phyloP scores from a whole-genome alignment of 257 asterid species.

The Linaria vulgaris region DNA sequence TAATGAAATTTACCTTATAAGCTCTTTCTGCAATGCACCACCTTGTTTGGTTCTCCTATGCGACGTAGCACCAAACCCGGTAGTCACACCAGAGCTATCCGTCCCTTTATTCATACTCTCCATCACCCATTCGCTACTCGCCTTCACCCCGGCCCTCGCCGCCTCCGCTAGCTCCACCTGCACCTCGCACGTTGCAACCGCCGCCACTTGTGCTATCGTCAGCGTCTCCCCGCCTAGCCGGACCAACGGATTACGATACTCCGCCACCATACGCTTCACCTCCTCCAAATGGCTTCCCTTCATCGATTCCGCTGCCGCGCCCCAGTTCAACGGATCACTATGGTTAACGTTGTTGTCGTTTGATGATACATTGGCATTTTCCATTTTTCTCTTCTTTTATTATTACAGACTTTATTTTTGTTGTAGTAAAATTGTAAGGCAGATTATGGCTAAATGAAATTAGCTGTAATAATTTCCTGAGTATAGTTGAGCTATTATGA shows the following conservation, averaged over 20 bases:
- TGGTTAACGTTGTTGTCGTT: background rate
- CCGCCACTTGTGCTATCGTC: slow-evolving; percentile 29
- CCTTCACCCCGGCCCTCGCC: slow-evolving; percentile 26
- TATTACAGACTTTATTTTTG: too few relatives aligned
- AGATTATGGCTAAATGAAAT: background rate
- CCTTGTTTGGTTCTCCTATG: slow-evolving; percentile 34
- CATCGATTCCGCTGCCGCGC: slow-evolving; percentile 27
- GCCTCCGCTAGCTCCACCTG: slow-evolving; percentile 30
- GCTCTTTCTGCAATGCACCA: slow-evolving; percentile 31
- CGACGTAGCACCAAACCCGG: slow-evolving; percentile 32
- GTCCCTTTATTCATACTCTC: slow-evolving; percentile 25
- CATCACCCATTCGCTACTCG: slow-evolving; percentile 31
- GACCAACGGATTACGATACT: slow-evolving; percentile 24
- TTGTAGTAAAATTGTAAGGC: background rate
- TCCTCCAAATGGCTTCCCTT: slow-evolving; percentile 31
- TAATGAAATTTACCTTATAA: slow-evolving; percentile 20
- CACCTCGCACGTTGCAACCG: slow-evolving; percentile 21
- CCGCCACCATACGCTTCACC: slow-evolving; percentile 30
- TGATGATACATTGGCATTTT: background rate
- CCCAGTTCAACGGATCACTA: slow-evolving; percentile 29
- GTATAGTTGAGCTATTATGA: slow-evolving; percentile 14
- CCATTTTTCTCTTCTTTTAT: slow-evolving; percentile 7
- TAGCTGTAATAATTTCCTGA: slow-evolving; percentile 21
- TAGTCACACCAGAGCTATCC: slow-evolving; percentile 29
- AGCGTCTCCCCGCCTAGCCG: slow-evolving; percentile 29